Evolutionary conservation across 345 rosid genomes (phyloP).

Genomic region (Citrus glauca): DNA sequence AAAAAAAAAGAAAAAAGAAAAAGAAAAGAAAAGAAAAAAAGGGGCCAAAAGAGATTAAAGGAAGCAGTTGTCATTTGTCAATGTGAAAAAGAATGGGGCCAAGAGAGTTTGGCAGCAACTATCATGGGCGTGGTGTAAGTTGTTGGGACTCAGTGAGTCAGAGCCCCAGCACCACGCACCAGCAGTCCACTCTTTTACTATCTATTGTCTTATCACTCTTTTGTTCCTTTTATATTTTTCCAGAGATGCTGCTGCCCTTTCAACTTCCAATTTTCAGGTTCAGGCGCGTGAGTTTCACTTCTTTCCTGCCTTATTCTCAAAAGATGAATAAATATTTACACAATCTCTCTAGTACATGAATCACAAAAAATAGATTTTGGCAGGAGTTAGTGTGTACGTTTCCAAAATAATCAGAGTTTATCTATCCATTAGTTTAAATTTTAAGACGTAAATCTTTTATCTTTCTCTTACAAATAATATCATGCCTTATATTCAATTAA

Average conservation of each 20-base stretch:
- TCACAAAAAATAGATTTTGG: no score
- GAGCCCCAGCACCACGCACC: slow-evolving; percentile 16
- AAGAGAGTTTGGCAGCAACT: slow-evolving; percentile 45
- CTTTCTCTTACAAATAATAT: no score
- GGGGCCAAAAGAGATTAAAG: background rate
- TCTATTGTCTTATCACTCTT: slow-evolving; percentile 53
- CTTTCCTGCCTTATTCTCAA: no score
- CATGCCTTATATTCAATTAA: no score
- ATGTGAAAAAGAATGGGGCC: slow-evolving; percentile 13
- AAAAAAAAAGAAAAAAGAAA: background rate
- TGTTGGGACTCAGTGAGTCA: slow-evolving; percentile 61
- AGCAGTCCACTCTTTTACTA: slow-evolving; percentile 25
- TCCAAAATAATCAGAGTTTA: no score
- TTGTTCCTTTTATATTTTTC: slow-evolving; percentile 17
- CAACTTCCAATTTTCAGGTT: background rate
- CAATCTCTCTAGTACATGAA: no score
- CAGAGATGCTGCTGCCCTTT: background rate
- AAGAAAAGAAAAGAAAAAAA: background rate
- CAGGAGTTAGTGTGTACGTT: no score
- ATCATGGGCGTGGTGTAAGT: slow-evolving; percentile 59
- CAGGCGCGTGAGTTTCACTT: background rate
- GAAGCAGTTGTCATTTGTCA: slow-evolving; percentile 11
- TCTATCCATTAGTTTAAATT: no score
- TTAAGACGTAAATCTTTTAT: no score
- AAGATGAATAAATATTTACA: no score